These are phyloP conservation scores for Tulasnella sp. DNA, from an alignment of 768 basidiomycete species.

Conservation along the genomic window DNA sequence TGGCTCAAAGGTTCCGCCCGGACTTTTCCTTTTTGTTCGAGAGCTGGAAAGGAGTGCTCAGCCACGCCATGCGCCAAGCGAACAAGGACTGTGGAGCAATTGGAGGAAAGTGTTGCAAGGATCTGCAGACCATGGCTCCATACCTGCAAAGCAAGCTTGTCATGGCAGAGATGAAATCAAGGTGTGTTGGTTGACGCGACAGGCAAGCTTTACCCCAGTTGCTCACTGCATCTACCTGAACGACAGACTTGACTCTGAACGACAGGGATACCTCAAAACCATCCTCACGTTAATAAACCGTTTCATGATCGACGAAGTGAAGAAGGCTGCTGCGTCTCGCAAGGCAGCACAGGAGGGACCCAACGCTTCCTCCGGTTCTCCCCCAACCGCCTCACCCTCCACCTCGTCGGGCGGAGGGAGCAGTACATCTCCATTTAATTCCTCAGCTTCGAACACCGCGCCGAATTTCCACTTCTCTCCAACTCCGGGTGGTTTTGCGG, in stretches of 20 bases:
- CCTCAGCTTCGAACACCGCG: background rate
- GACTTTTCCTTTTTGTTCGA: background rate
- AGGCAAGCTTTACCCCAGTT: background rate
- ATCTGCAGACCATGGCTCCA: background rate
- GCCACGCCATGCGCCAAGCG: background rate
- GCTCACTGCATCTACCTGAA: background rate
- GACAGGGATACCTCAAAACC: background rate
- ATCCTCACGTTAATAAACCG: background rate
- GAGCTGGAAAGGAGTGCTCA: background rate
- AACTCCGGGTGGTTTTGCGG: background rate
- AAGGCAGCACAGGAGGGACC: background rate
- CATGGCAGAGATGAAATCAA: background rate
- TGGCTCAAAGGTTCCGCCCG: conserved; percentile 4
- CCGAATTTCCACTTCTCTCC: background rate
- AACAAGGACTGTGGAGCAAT: background rate
- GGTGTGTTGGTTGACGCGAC: background rate
- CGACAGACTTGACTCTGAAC: background rate
- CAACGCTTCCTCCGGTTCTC: background rate
- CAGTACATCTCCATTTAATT: background rate
- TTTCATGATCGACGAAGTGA: background rate
- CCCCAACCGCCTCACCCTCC: background rate
- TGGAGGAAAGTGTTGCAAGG: background rate
- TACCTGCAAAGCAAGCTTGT: background rate
- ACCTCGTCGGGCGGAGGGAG: background rate
- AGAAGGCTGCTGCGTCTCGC: background rate